A percentile compares a stretch with the other conserved stretches of the same genome.
Conservation (phyloP, 495 filamentous ascomycete genomes). For the Penicillium manginii region DNA sequence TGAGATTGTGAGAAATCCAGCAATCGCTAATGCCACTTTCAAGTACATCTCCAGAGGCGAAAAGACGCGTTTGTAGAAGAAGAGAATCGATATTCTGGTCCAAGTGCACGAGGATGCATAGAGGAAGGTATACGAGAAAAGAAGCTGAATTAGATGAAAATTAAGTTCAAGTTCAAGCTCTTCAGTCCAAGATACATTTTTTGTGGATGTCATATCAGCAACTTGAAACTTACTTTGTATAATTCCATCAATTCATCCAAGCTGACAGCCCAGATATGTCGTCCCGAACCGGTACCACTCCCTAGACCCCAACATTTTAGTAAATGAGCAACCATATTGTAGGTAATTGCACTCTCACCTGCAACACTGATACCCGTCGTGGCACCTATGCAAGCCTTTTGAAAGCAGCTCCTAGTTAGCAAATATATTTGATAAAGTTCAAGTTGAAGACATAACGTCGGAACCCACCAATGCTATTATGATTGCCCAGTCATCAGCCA, state of each 20-base stretch:
- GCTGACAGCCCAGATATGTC: slow-evolving; percentile 34
- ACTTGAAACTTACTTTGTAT: slow-evolving; percentile 21
- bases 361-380: slow-evolving; percentile 33
- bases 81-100: slow-evolving; percentile 40
- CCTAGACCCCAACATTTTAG: slow-evolving; percentile 11
- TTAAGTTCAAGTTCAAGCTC: not conserved
- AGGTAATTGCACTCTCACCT: slow-evolving; percentile 8
- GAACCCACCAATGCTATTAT: slow-evolving; percentile 35
- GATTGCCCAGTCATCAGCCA: slow-evolving; percentile 42
- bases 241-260: slow-evolving; percentile 20
- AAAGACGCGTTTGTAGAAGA: slow-evolving; percentile 41
- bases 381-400: slow-evolving; percentile 16
- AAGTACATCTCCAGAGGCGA: slow-evolving; percentile 24
- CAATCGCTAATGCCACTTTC: slow-evolving; percentile 17
- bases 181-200: no score
- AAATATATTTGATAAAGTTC: not conserved
- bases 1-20: slow-evolving; percentile 21
- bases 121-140: slow-evolving; percentile 38
- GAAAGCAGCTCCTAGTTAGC: not conserved
- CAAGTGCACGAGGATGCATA: slow-evolving; percentile 37
- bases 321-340: not conserved
- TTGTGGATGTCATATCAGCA: no score
- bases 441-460: not conserved
- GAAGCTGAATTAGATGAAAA: slow-evolving; percentile 20
- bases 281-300: slow-evolving; percentile 28